Percentiles rank a stretch among this genome's conserved stretches.
Conservation (phyloP, 1,284 basidiomycete species). For the Fomitopsis pinicola region DNA sequence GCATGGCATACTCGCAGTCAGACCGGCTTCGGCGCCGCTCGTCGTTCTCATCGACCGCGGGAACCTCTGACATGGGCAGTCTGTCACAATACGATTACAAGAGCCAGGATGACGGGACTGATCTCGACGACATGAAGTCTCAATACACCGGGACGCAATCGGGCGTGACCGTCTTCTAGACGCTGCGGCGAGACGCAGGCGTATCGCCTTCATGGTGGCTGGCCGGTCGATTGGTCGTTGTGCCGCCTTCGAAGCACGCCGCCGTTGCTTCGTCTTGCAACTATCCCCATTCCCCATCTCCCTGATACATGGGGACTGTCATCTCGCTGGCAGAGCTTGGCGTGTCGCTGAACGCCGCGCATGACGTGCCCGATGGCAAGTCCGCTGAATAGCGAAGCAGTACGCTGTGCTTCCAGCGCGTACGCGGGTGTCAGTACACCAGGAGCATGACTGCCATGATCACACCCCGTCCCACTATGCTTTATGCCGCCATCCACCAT, state of each 20-base stretch:
- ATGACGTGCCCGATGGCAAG: neutral
- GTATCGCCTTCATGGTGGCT: conserved; percentile 13
- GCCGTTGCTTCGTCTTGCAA: conserved; percentile 19
- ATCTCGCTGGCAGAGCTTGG: neutral
- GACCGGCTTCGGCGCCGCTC: conserved; percentile 62
- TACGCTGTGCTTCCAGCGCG: neutral
- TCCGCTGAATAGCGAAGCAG: conserved; percentile 1
- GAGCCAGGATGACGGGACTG: conserved; percentile 75
- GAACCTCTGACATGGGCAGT: conserved; percentile 74
- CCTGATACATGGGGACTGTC: neutral
- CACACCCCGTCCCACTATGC: neutral
- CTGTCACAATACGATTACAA: conserved; percentile 81
- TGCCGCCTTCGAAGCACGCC: conserved; percentile 3
- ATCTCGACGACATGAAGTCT: conserved; percentile 79
- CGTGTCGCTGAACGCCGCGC: neutral
- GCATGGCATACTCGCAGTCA: conserved; percentile 80
- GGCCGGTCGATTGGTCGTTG: neutral
- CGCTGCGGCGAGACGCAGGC: conserved; percentile 12
- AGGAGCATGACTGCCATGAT: neutral
- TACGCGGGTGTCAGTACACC: neutral
- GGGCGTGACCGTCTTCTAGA: conserved; percentile 77
- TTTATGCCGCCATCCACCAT: neutral
- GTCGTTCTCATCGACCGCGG: conserved; percentile 75
- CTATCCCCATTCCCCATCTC: conserved; percentile 10
- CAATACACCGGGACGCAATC: conserved; percentile 80